Conservation (phyloP, 495 filamentous ascomycete species). For the Aspergillus egyptiacus region DNA sequence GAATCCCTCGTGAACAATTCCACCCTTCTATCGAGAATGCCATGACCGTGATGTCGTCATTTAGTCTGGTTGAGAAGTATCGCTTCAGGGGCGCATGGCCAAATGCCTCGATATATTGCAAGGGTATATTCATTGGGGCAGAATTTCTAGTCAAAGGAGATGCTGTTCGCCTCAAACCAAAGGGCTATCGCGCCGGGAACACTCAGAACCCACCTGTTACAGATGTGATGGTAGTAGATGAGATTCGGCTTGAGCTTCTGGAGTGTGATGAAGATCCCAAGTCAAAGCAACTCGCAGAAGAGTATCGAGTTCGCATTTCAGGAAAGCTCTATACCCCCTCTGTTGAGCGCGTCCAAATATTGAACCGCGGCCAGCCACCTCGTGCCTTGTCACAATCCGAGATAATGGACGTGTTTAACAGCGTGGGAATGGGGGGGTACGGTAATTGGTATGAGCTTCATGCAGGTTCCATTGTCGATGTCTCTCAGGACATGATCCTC, state of each 20-base stretch:
- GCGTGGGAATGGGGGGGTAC: slow-evolving; percentile 38
- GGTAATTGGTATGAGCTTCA: slow-evolving; percentile 46
- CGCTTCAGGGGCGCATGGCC: slow-evolving; percentile 52
- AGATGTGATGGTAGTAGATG: slow-evolving; percentile 49
- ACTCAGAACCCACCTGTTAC: slow-evolving; percentile 20
- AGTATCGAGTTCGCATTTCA: slow-evolving; percentile 34
- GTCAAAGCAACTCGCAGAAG: slow-evolving; percentile 36
- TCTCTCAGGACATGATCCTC: slow-evolving; percentile 46
- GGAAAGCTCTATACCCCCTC: slow-evolving; percentile 47
- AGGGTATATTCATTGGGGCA: slow-evolving; percentile 51
- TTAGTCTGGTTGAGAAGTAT: slow-evolving; percentile 46
- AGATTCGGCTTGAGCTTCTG: slow-evolving; percentile 42
- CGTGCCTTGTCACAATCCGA: slow-evolving; percentile 29
- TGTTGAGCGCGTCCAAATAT: slow-evolving; percentile 21
- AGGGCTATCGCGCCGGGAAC: slow-evolving; percentile 13
- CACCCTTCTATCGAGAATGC: slow-evolving; percentile 53
- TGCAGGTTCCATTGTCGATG: slow-evolving; percentile 29
- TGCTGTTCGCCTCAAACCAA: slow-evolving; percentile 44
- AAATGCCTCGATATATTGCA: slow-evolving; percentile 41
- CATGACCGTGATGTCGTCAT: slow-evolving; percentile 46
- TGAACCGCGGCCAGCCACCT: slow-evolving; percentile 18
- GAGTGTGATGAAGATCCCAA: slow-evolving; percentile 42
- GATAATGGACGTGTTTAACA: slow-evolving; percentile 30
- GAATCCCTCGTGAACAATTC: slow-evolving; percentile 30
- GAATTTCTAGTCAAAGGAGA: slow-evolving; percentile 51